Evolutionary conservation across 371 early-diverging fungal species (phyloP), one percentile per base, ranked within the genome.

Genomic region (Lichtheimia ramosa): DNA sequence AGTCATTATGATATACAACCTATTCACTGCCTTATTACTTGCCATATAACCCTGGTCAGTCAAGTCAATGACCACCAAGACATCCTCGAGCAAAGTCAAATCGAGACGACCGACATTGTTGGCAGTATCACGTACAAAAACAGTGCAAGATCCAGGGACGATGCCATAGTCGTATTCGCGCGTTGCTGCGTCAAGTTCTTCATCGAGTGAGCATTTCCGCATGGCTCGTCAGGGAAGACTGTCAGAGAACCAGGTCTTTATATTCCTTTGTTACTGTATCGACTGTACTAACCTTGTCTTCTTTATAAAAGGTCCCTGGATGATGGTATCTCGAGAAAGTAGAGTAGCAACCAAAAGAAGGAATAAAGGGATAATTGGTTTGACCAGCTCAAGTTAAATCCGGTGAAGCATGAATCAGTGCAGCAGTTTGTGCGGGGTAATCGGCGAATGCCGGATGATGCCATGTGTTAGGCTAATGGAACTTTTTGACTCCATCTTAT

Each of bases 71-170:
- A 77, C 66, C 43, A 74, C 61, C 62, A 77, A 63, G n/a, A 77
- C 66, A 16, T 66, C 70, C 64, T 77, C 77, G 10, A 77, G 41
- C 48, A 77, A 48, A 7, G 74, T 77, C 54, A 77, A 57, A 59
- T 77, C 77, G 43, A 77, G 43, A 3, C 72, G 58, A 10, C 70
- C 77, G 43, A 74, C 54, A 39, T 63, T 53, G 20, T 65, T 63
- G 13, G 66, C 20, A 21, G 69, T 66, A 52, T 77, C 77, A 12
- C 58, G 65, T 0, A 77, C 72, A 70, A 77, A 77, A 3, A 77
- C 69, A 16, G 77, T 70, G 12, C 72, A 71, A 43, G 77, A 77
- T n/a, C 77, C 74, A 13, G 77, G 77, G 13, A 77, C 77, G 49
- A 77, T 77, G 52, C 60, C 60, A 50, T 74, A 77, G 64, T 77